These are phyloP conservation scores for Cladophialophora carrionii DNA, from an alignment of 2,329 filamentous ascomycete species.

Conservation along the genomic window DNA sequence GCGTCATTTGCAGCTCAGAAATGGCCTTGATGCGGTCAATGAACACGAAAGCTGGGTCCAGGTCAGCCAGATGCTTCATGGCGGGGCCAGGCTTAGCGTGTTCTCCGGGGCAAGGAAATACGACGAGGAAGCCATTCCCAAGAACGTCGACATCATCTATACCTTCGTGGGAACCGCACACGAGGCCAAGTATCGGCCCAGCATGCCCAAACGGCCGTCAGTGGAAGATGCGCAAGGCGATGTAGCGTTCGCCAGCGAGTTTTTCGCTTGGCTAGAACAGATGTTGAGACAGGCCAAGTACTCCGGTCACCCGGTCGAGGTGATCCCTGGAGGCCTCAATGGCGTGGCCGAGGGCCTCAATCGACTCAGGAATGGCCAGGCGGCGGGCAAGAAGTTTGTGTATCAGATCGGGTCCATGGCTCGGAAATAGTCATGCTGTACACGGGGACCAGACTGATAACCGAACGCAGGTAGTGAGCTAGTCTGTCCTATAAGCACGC, in stretches of 20 bases:
- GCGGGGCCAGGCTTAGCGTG: constrained; percentile 46
- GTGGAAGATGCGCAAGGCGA: constrained; percentile 40
- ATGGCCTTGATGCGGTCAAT: constrained; percentile 62
- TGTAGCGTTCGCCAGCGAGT: constrained; percentile 51
- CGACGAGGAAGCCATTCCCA: constrained; percentile 43
- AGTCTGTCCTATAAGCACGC: not conserved
- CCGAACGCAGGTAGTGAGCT: not conserved
- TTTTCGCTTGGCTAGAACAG: constrained; percentile 50
- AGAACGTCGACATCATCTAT: constrained; percentile 39
- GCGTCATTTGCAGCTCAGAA: not conserved
- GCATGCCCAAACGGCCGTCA: constrained; percentile 33
- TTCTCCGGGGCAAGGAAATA: constrained; percentile 52
- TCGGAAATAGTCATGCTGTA: not conserved
- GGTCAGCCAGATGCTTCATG: constrained; percentile 50
- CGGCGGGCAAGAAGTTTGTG: constrained; percentile 19
- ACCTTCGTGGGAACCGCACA: constrained; percentile 47
- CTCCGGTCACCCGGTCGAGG: constrained; percentile 54
- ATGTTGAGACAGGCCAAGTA: constrained; percentile 55
- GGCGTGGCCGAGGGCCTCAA: constrained; percentile 19
- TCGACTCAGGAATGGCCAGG: constrained; percentile 9
- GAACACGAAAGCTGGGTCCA: constrained; percentile 55
- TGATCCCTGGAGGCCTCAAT: constrained; percentile 53
- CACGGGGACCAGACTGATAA: not conserved
- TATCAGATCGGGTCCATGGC: constrained; percentile 5
- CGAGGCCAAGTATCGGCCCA: constrained; percentile 29